A percentile compares a stretch with the other conserved stretches of the same genome.
Evolutionary conservation across 306 rosid species (phyloP).

Genomic region (Acacia confusa): DNA sequence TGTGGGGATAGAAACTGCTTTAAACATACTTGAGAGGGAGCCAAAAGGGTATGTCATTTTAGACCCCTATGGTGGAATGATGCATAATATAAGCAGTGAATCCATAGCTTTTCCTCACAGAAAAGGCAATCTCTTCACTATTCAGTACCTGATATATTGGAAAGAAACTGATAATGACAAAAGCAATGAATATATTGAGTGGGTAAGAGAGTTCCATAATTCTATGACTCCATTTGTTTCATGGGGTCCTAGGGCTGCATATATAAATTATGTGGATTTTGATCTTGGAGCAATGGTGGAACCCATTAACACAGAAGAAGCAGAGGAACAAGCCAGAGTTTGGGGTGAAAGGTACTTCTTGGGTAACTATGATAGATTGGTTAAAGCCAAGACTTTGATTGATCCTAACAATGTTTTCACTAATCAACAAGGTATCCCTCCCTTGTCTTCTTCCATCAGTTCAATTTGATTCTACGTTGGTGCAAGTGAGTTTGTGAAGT

Average conservation of each 20-base stretch:
- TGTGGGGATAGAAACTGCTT: slow-evolving; percentile 45
- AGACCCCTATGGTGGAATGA: slow-evolving; percentile 74
- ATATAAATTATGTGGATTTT: slow-evolving; percentile 69
- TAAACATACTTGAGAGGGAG: slow-evolving; percentile 55
- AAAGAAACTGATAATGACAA: slow-evolving; percentile 44
- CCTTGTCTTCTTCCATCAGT: slow-evolving; percentile 24
- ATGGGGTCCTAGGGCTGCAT: slow-evolving; percentile 78
- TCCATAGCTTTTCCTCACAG: slow-evolving; percentile 79
- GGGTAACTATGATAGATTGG: slow-evolving; percentile 71
- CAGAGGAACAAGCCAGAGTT: slow-evolving; percentile 50
- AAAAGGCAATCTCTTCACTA: slow-evolving; percentile 59
- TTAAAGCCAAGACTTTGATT: slow-evolving; percentile 59
- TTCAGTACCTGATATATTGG: slow-evolving; percentile 76
- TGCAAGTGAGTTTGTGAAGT: neutral
- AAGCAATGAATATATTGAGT: slow-evolving; percentile 50
- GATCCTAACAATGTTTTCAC: slow-evolving; percentile 69
- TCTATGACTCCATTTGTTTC: slow-evolving; percentile 69
- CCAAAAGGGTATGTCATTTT: slow-evolving; percentile 59
- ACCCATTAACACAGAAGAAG: slow-evolving; percentile 18
- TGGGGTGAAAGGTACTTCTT: slow-evolving; percentile 85
- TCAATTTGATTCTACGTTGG: neutral
- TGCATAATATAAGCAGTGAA: slow-evolving; percentile 61
- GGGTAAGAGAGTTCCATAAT: slow-evolving; percentile 61
- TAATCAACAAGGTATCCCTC: slow-evolving; percentile 77
- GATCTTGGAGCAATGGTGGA: slow-evolving; percentile 62